phyloP scores from a whole-genome alignment of 257 asterid species.

The Nicotiana paniculata region DNA sequence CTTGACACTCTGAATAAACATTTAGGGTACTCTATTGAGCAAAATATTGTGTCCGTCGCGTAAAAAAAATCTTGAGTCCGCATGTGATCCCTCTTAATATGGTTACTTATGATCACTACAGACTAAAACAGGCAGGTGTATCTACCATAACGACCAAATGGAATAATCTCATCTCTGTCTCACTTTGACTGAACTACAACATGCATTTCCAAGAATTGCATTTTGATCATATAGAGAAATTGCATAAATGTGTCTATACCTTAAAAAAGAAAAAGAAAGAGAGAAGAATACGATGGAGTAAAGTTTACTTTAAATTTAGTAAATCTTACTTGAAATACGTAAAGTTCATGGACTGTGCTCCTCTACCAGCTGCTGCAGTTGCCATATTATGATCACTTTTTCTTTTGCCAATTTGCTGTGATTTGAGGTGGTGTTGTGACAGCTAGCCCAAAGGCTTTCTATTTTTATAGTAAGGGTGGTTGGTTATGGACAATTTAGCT shows the following conservation, averaged over 20 bases:
- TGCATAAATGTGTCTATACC: neutral
- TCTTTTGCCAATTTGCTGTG: neutral
- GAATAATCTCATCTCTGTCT: neutral
- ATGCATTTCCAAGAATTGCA: neutral
- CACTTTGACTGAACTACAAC: neutral
- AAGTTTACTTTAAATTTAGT: neutral
- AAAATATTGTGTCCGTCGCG: too few relatives aligned
- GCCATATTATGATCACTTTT: constrained; percentile 38
- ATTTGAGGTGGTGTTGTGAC: neutral
- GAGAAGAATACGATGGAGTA: neutral
- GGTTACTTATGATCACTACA: too few relatives aligned
- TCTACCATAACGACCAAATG: neutral
- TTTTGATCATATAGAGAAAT: neutral
- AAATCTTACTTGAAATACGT: constrained; percentile 59
- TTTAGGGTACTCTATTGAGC: too few relatives aligned
- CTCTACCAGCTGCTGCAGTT: constrained; percentile 60
- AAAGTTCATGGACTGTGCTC: constrained; percentile 53
- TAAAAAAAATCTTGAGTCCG: too few relatives aligned
- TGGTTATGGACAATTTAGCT: constrained; percentile 21
- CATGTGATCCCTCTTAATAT: too few relatives aligned
- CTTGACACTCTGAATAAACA: too few relatives aligned
- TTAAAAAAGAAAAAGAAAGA: neutral
- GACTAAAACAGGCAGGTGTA: too few relatives aligned
- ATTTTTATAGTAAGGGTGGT: constrained; percentile 19
- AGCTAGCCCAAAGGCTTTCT: neutral